These are phyloP conservation scores for Globisporangium rhizosaccharum DNA, from an alignment of 352 stramenopile species.

Conservation along the genomic window DNA sequence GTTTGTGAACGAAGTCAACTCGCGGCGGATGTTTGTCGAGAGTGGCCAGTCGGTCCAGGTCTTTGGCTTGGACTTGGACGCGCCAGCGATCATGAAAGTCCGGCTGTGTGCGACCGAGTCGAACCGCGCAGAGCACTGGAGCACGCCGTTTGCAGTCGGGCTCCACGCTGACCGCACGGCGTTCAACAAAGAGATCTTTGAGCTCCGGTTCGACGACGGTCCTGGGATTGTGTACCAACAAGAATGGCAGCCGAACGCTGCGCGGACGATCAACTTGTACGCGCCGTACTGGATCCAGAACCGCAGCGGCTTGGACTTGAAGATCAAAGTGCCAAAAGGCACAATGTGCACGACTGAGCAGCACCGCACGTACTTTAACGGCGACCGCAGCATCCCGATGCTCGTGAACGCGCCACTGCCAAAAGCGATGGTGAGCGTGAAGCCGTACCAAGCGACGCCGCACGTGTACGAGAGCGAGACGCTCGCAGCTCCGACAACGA, in stretches of 20 bases:
- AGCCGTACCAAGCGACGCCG: constrained; percentile 68
- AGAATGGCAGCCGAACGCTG: constrained; percentile 51
- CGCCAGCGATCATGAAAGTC: constrained; percentile 71
- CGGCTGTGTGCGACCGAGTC: constrained; percentile 55
- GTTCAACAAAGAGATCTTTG: constrained; percentile 54
- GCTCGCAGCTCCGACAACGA: constrained; percentile 37
- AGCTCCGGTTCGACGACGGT: constrained; percentile 57
- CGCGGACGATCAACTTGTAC: constrained; percentile 62
- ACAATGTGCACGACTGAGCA: constrained; percentile 54
- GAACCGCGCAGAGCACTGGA: constrained; percentile 50
- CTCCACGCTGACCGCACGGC: constrained; percentile 38
- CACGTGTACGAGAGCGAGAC: constrained; percentile 46
- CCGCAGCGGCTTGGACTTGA: constrained; percentile 67
- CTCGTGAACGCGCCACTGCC: constrained; percentile 47
- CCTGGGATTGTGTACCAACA: constrained; percentile 65
- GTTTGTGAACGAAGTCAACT: constrained; percentile 77
- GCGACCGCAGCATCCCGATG: constrained; percentile 55
- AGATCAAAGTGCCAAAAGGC: constrained; percentile 57
- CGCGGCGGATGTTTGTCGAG: constrained; percentile 62
- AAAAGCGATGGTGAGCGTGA: constrained; percentile 65
- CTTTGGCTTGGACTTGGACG: constrained; percentile 67
- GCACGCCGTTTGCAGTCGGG: constrained; percentile 50
- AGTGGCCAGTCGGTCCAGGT: constrained; percentile 79
- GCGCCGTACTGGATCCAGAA: constrained; percentile 86
- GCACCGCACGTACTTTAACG: constrained; percentile 66